Percentiles rank a stretch among this genome's conserved stretches.
These are phyloP conservation scores for Macaranga tanarius DNA, from an alignment of 441 rosid genomes.

Conservation along the genomic window DNA sequence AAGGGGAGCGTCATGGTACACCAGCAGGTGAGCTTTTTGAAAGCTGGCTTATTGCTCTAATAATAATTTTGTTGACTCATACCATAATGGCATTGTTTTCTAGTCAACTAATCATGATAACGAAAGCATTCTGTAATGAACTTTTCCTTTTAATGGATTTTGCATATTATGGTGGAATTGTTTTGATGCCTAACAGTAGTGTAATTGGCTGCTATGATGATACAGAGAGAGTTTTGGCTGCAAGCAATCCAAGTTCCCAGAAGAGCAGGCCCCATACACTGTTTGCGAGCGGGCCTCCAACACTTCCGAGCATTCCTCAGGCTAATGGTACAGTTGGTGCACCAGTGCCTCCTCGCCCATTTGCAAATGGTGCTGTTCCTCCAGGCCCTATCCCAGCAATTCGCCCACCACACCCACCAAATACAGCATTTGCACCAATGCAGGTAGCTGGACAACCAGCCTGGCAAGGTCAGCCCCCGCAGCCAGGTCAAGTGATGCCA, in stretches of 20 bases:
- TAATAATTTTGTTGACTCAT: background rate
- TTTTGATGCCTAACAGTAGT: background rate
- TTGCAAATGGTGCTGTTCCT: conserved; percentile 54
- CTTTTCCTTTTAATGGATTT: background rate
- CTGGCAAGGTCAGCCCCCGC: conserved; percentile 74
- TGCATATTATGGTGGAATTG: background rate
- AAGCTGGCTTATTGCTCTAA: background rate
- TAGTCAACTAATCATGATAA: background rate
- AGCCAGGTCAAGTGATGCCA: conserved; percentile 46
- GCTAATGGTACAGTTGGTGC: conserved; percentile 56
- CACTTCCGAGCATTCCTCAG: conserved; percentile 50
- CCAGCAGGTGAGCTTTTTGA: conserved; percentile 70
- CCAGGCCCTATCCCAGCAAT: conserved; percentile 45
- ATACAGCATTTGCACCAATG: conserved; percentile 46
- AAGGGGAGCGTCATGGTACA: conserved; percentile 97
- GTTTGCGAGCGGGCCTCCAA: conserved; percentile 89
- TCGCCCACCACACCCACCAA: no score
- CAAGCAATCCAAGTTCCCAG: conserved; percentile 76
- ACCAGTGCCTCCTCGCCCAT: conserved; percentile 59
- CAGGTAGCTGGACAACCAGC: conserved; percentile 45
- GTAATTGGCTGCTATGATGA: conserved; percentile 11
- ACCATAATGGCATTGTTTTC: background rate
- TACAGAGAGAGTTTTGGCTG: conserved; percentile 95
- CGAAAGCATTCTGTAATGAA: background rate
- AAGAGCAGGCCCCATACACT: conserved; percentile 94